These are phyloP conservation scores for Pilasporangium apinafurcum DNA, from an alignment of 352 stramenopile species.

Conservation along the genomic window DNA sequence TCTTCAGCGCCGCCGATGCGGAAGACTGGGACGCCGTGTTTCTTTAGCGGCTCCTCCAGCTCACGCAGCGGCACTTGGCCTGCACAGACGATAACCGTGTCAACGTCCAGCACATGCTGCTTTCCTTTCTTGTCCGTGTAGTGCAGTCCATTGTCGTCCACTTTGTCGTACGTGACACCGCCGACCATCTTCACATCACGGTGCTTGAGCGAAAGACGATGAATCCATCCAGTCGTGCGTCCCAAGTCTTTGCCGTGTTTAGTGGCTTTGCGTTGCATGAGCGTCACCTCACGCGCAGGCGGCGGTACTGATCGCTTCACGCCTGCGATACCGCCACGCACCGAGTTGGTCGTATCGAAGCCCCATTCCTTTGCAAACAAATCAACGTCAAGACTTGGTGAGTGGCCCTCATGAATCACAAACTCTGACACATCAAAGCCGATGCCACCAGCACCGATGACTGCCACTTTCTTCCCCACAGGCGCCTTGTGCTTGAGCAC, in stretches of 20 bases:
- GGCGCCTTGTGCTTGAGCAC: conserved; percentile 87
- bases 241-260: conserved; percentile 91
- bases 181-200: conserved; percentile 91
- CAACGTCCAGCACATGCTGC: conserved; percentile 87
- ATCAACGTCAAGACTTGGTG: conserved; percentile 59
- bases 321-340: conserved; percentile 79
- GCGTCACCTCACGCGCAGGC: conserved; percentile 80
- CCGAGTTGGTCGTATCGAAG: conserved; percentile 83
- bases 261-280: conserved; percentile 94
- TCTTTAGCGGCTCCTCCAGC: conserved; percentile 76
- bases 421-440: conserved; percentile 98
- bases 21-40: conserved; percentile 82
- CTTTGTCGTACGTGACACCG: conserved; percentile 91
- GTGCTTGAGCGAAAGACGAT: conserved; percentile 89
- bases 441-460: conserved; percentile 97
- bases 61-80: conserved; percentile 90
- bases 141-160: conserved; percentile 93
- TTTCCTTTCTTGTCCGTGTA: conserved; percentile 87
- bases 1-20: conserved; percentile 94
- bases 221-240: conserved; percentile 97
- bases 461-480: conserved; percentile 90
- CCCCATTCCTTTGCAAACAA: conserved; percentile 94
- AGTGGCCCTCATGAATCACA: conserved; percentile 79
- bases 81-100: conserved; percentile 95
- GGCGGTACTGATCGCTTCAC: conserved; percentile 28